Conservation (phyloP, 2,329 filamentous ascomycete genomes). For the Zelopaecilomyces penicillatus region DNA sequence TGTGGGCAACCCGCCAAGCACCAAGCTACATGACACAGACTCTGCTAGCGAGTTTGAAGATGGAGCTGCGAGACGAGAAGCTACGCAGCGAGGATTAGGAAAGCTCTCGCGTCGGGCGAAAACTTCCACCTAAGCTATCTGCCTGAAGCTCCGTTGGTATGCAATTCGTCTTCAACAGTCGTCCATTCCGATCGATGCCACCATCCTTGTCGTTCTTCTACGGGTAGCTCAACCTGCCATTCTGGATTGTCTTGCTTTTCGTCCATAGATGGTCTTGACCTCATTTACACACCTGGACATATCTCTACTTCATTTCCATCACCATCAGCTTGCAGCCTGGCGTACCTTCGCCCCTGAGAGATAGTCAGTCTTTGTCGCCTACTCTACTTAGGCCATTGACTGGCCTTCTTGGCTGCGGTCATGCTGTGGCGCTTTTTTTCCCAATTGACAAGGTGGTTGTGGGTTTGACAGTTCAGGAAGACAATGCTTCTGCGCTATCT, state of each 20-base stretch:
- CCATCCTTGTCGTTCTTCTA: slow-evolving; percentile 6
- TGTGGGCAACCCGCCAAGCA: slow-evolving; percentile 45
- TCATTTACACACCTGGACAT: too few species aligned
- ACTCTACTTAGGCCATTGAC: too few species aligned
- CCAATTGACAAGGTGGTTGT: slow-evolving; percentile 1
- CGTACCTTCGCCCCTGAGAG: too few species aligned
- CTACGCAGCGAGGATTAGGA: slow-evolving; percentile 49
- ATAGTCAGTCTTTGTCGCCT: too few species aligned
- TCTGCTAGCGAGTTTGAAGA: slow-evolving; percentile 43
- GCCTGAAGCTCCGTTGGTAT: background rate
- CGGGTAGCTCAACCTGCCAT: slow-evolving; percentile 31
- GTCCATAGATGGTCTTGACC: slow-evolving; percentile 11
- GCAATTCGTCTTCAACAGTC: slow-evolving; percentile 23
- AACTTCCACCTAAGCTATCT: background rate
- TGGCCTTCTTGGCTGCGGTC: too few species aligned
- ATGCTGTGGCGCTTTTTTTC: too few species aligned
- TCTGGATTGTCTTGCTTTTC: slow-evolving; percentile 6
- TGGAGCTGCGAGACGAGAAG: slow-evolving; percentile 52
- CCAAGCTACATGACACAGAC: slow-evolving; percentile 33
- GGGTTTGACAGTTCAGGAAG: slow-evolving; percentile 17
- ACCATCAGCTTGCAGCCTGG: too few species aligned
- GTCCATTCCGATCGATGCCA: background rate
- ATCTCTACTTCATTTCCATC: too few species aligned
- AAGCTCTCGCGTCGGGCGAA: slow-evolving; percentile 28
- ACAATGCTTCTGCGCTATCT: slow-evolving; percentile 50